A percentile compares a stretch with the other conserved stretches of the same genome.
Conservation (phyloP, 768 basidiomycete species). For the Trametes cingulata region DNA sequence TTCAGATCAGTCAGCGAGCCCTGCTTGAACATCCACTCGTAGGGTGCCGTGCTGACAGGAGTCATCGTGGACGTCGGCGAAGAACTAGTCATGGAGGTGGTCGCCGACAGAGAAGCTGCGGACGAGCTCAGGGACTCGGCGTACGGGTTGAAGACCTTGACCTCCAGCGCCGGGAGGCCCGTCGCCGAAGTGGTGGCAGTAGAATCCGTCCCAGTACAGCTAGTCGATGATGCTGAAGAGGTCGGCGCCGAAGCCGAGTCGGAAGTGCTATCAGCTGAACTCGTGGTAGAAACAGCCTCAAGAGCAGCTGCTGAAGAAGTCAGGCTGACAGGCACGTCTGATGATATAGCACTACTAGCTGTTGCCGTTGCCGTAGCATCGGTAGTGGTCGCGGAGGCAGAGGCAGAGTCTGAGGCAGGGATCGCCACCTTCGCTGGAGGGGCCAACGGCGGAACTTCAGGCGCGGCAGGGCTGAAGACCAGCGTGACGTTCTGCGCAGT, state of each 20-base stretch:
- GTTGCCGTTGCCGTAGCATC: background rate
- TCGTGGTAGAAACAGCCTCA: background rate
- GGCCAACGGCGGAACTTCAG: slow-evolving; percentile 28
- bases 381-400: too few relatives aligned
- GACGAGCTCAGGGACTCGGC: background rate
- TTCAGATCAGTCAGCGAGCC: slow-evolving; percentile 14
- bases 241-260: background rate
- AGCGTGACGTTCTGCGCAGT: slow-evolving; percentile 47
- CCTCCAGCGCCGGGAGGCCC: slow-evolving; percentile 1
- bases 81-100: slow-evolving; percentile 4
- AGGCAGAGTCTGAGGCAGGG: background rate
- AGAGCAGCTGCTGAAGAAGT: background rate
- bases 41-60: slow-evolving; percentile 36
- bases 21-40: slow-evolving; percentile 41
- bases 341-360: background rate
- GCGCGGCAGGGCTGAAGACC: slow-evolving; percentile 47
- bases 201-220: background rate
- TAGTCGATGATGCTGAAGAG: background rate
- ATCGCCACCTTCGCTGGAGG: background rate
- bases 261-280: too few relatives aligned
- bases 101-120: background rate
- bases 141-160: slow-evolving; percentile 19
- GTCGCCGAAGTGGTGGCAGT: slow-evolving; percentile 2
- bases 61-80: slow-evolving; percentile 20
- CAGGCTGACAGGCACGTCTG: background rate